Evolutionary conservation across 164 flowering plant genomes (phyloP), one percentile per base, ranked within the genome.

Genomic region (Annona squamosa): DNA sequence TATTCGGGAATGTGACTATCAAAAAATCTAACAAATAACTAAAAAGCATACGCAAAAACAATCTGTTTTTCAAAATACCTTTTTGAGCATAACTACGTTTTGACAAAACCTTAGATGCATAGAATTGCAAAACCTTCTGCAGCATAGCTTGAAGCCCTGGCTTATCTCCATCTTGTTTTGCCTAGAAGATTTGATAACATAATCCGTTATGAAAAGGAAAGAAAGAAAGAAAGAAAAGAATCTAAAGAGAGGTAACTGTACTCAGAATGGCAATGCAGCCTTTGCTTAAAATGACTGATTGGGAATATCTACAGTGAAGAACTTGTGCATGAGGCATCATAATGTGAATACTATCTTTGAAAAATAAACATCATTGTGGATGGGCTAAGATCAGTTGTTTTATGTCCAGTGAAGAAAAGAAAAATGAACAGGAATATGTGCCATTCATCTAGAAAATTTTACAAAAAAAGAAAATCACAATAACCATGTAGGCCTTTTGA

Each of bases 101-200:
- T 17, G 95, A 92, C 59, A 94, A 91, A 68, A 84, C 77, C 74
- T 73, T 85, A 37, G 95, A 83, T 79, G 98, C 97, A 88, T 92
- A 94, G 59, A 90, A 86, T 82, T 92, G 99, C 81, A 94, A 78
- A 72, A 94, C 91, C 75, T 94, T 26, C 78, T 89, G 97, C 87
- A 94, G 68, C 97, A 91, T 94, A 67, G 98, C 97, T 82, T 84
- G 92, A 74, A 92, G 87, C 61, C 97, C 97, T 9, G 98, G 97
- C 79, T 94, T 94, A 78, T 94, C 98, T 46, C 76, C 87, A 84
- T 91, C 98, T 87, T 86, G 89, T 81, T 88, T 94, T 74, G 97
- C 97, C 98, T 94, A 82, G 72, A 76, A 67, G 65, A 26, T 26
- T 26, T 1, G 37, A 26, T 26, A 26, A 26, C 37, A 26, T 26